Conservation (phyloP, 2,329 filamentous ascomycete genomes). For the Phaeosphaeria sp. region DNA sequence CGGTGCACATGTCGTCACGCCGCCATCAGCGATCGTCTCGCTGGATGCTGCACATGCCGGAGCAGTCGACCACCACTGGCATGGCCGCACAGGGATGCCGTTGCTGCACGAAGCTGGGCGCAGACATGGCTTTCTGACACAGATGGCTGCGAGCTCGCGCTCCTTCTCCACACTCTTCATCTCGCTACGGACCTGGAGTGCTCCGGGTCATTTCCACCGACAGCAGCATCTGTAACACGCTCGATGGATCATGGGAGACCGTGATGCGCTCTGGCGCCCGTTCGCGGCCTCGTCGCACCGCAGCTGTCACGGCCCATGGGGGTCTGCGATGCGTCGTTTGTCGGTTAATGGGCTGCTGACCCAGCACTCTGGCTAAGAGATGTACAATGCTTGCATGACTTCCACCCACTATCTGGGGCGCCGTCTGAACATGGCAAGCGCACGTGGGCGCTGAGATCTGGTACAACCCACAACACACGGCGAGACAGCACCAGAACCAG, state of each 20-base stretch:
- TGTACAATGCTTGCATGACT: slow-evolving; percentile 39
- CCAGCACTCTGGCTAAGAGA: slow-evolving; percentile 35
- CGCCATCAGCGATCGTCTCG: slow-evolving; percentile 11
- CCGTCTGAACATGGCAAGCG: slow-evolving; percentile 24
- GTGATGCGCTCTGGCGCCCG: slow-evolving; percentile 7
- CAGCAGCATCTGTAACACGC: slow-evolving; percentile 16
- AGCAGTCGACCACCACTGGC: slow-evolving; percentile 5
- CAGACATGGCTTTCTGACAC: slow-evolving; percentile 37
- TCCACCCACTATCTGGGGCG: slow-evolving; percentile 29
- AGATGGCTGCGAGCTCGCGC: slow-evolving; percentile 35
- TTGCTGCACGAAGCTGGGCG: slow-evolving; percentile 12
- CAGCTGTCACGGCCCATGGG: slow-evolving; percentile 12
- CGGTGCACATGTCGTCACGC: slow-evolving; percentile 13
- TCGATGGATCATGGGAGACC: background rate
- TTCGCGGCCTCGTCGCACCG: slow-evolving; percentile 37
- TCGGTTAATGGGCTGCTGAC: slow-evolving; percentile 31
- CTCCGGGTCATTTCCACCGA: slow-evolving; percentile 35
- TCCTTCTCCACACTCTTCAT: slow-evolving; percentile 49
- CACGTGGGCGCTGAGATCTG: slow-evolving; percentile 36
- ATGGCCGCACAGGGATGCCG: slow-evolving; percentile 35
- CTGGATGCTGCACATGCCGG: slow-evolving; percentile 10
- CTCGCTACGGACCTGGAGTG: slow-evolving; percentile 41
- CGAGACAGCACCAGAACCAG: slow-evolving; percentile 2
- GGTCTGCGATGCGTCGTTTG: slow-evolving; percentile 16
- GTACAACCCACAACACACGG: slow-evolving; percentile 14